Base-by-base conservation (phyloP, 371 early-diverging fungal genomes). In the Ordospora colligata region DNA sequence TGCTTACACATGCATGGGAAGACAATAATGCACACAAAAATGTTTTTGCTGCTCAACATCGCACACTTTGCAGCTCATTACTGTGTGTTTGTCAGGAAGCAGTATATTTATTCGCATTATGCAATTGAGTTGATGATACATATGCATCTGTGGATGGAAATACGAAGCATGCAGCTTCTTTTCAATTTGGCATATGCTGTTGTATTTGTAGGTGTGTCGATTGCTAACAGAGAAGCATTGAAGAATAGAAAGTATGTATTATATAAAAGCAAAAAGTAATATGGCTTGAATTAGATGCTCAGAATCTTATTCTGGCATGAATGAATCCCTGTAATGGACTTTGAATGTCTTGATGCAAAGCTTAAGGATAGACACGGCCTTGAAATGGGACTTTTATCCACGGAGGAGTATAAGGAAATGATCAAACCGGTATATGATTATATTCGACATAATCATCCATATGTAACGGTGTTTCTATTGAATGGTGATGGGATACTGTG, bases 41-140 rank as follows among this genome's bases (percentile, higher is more conserved):
- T 64, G 21, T 72, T 63, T 65, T 0, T 76, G 22, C 14, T 51
- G 32, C 44, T 76, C 14, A 76, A 71, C 47, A 10, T 64, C 17
- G 22, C 64, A 17, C 76, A 76, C 14, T 21, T 14, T 5, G n/a
- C 62, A 19, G 21, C 63, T 4, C 76, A 76, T 46, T 64, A 64
- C 32, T 21, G 9, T 37, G 63, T 76, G 9, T 76, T 67, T 46
- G 51, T 23, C 51, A 22, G 54, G 2, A 21, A 42, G 44, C 63
- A 32, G 27, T 54, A 11, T 58, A 12, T n/a, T 5, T 70, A 71
- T 49, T 25, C 46, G 12, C 76, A 76, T 67, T 76, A 76, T 62
- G 25, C 19, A 2, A n/a, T 12, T 53, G 71, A 76, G 47, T 51
- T 76, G 45, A 11, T 58, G n/a, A 64, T 76, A 32, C 67, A 76